A percentile compares a stretch with the other conserved stretches of the same genome.
These are phyloP conservation scores for Pestalotiopsis sp. DNA, from an alignment of 2,329 filamentous ascomycete species.

Conservation along the genomic window DNA sequence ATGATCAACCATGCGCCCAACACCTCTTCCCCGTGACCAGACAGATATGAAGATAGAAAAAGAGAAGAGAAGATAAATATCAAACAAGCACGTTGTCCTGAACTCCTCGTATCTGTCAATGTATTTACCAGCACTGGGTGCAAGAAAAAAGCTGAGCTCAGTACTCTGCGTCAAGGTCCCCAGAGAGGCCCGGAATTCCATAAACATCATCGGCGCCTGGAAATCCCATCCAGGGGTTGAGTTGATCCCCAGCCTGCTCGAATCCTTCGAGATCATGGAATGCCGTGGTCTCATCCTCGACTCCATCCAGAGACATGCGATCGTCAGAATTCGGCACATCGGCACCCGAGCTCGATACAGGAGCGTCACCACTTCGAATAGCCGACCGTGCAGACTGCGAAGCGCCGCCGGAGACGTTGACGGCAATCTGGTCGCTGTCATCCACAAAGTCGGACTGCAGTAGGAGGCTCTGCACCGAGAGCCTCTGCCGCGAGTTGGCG, in stretches of 20 bases:
- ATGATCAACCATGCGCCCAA: too few species aligned
- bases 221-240: slow-evolving; percentile 15
- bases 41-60: too few species aligned
- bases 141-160: background rate
- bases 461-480: slow-evolving; percentile 42
- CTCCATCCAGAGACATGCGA: slow-evolving; percentile 9
- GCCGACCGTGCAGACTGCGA: background rate
- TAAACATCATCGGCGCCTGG: slow-evolving; percentile 12
- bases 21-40: too few species aligned
- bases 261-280: background rate
- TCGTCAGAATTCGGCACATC: slow-evolving; percentile 5
- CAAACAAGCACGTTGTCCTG: background rate
- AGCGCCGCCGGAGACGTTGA: background rate
- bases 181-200: slow-evolving; percentile 7
- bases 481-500: slow-evolving; percentile 33
- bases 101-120: background rate
- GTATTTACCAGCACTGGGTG: background rate
- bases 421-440: slow-evolving; percentile 36
- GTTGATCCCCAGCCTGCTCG: background rate
- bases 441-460: slow-evolving; percentile 42
- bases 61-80: too few species aligned
- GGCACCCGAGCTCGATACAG: background rate
- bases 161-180: slow-evolving; percentile 10
- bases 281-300: background rate
- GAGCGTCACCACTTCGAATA: background rate